phyloP scores from a whole-genome alignment of 257 asterid species.

The Solanum acaule region DNA sequence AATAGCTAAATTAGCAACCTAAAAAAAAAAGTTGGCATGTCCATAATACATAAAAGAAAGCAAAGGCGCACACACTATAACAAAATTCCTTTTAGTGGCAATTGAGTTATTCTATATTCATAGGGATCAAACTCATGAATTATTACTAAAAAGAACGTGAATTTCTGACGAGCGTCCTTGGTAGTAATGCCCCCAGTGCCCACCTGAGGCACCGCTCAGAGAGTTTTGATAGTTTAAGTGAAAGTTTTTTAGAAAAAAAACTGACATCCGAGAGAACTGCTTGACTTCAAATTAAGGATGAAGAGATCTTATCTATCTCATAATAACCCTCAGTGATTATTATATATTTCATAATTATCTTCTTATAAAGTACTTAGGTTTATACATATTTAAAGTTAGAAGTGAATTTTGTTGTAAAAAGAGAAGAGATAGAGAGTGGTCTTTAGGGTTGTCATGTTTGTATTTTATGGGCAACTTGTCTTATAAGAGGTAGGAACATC shows the following conservation, averaged over 20 bases:
- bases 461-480: not conserved
- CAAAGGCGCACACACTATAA: not conserved
- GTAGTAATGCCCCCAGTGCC: no score
- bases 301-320: not conserved
- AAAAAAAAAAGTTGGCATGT: not conserved
- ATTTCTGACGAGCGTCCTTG: no score
- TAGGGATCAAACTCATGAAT: no score
- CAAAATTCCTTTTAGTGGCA: no score
- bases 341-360: not conserved
- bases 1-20: not conserved
- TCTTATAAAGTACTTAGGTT: not conserved
- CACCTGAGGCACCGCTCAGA: no score
- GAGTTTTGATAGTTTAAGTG: not conserved
- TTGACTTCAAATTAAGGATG: not conserved
- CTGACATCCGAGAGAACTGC: rapidly evolving
- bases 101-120: no score
- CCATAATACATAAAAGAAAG: not conserved
- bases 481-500: not conserved
- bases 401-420: not conserved
- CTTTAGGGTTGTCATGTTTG: not conserved
- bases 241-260: not conserved
- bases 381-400: not conserved
- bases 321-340: no score
- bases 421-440: not conserved
- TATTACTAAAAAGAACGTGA: no score